Evolutionary conservation across 129 eudicot genomes (phyloP), one percentile per base, ranked within the genome.

Genomic region (Artemisia tridentata): DNA sequence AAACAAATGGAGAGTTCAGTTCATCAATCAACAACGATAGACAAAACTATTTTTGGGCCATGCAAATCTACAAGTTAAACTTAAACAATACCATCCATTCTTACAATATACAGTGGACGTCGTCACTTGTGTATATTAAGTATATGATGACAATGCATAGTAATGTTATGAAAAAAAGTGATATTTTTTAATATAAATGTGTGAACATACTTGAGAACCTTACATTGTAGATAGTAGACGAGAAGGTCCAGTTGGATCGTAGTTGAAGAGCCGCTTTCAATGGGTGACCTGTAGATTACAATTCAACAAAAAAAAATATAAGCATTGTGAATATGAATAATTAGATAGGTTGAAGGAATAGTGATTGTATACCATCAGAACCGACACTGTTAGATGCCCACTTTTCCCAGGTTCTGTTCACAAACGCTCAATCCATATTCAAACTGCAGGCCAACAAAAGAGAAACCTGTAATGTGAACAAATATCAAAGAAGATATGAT

Each of bases 181-280:
- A 52, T 2, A 16, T 25, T 16, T 19, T 27, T 25, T n/a, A n/a
- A n/a, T n/a, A n/a, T 15, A 46, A 45, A 45, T 14, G 27, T 27
- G 0, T 15, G n/a, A 14, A 63, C 7, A 50, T 67, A 56, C 17
- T 38, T 63, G 11, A 56, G 47, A 67, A 10, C 34, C 86, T 86
- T 77, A 95, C 99, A 95, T 88, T 48, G 91, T 88, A 55, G 99
- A 95, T 61, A 95, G 75, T 45, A 90, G 79, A 67, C 97, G 97
- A 63, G 99, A 90, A 57, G 99, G 99, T 71, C 93, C 99, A 25
- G 84, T 75, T 4, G 97, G 99, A 74, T 95, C 99, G 52, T 90
- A 88, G 76, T 87, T 90, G 85, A n/a, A 90, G 60, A 72, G 99
- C 96, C 55, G 97, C 89, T 77, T 85, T 86, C 80, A 95, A 73